Base-by-base conservation (phyloP, 257 asterid genomes). In the Craterostigma plantagineum region DNA sequence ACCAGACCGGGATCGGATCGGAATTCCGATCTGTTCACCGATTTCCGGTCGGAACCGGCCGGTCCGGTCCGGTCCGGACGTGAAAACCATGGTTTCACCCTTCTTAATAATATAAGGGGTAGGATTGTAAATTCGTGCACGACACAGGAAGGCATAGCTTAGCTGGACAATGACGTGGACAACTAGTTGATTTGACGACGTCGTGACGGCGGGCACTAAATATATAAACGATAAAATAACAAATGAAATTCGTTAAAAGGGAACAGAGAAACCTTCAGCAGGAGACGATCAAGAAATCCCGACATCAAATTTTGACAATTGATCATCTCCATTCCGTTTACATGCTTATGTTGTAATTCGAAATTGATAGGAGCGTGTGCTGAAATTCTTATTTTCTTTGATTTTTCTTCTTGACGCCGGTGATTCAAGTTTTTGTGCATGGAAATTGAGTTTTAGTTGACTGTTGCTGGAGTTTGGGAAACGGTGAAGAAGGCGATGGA, bases 401-500 rank as follows among this genome's bases (percentile, higher is more conserved):
- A 2, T 23, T 23, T 23, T 23, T 23, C 30, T 23, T 23, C 30
- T 23, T 6, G 30, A 23, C 30, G 4, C 30, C 9, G 54, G 43
- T 50, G 14, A 33, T 57, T 49, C 12, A 34, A 27, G 53, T 6
- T 54, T 33, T 33, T 43, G 61, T 16, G 33, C 30, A 5, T 14
- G 30, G 14, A 9, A 38, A 23, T 55, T 55, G 63, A 51, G 58
- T 42, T 55, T 49, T 43, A 39, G 49, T 34, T n/a, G 16, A 16
- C 12, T 14, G 11, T 17, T 18, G 13, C 12, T 38, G 42, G 30
- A 18, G 52, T 45, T 12, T 59, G 50, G 68, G 83, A 65, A 23
- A 23, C 30, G 6, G 76, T 77, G 92, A 75, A 52, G 77, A 83
- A 67, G 75, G 61, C 81, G 50, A 84, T 80, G 94, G 69, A 57